These are phyloP conservation scores for Stemphylium beticola DNA, from an alignment of 2,329 filamentous ascomycete species.

Conservation along the genomic window DNA sequence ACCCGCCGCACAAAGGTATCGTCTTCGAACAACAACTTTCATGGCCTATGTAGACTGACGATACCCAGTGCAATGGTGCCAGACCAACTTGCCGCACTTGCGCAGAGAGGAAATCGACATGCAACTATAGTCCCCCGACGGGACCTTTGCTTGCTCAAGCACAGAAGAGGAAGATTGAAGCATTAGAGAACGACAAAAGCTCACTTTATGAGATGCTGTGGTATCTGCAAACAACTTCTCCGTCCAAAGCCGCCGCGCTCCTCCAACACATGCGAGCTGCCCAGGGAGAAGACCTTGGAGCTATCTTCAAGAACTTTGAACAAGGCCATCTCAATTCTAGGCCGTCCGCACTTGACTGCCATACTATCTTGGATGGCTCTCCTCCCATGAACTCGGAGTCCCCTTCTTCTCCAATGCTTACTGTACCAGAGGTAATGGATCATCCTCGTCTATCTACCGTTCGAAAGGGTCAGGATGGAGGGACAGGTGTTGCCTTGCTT, in stretches of 20 bases:
- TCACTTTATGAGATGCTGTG: slow-evolving; percentile 22
- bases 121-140: slow-evolving; percentile 7
- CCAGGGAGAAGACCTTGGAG: slow-evolving; percentile 9
- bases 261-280: slow-evolving; percentile 13
- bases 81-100: slow-evolving; percentile 13
- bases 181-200: slow-evolving; percentile 13
- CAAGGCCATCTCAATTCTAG: background rate
- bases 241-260: slow-evolving; percentile 13
- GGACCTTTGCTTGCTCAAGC: slow-evolving; percentile 8
- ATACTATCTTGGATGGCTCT: background rate
- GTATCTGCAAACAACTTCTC: slow-evolving; percentile 21
- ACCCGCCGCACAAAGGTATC: slow-evolving; percentile 13
- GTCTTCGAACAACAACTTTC: background rate
- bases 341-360: background rate
- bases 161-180: slow-evolving; percentile 14
- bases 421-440: slow-evolving; percentile 1
- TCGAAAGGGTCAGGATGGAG: background rate
- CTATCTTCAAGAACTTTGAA: slow-evolving; percentile 9
- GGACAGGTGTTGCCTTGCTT: background rate
- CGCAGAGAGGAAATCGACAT: background rate
- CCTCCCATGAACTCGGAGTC: background rate
- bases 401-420: background rate
- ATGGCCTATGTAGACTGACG: background rate
- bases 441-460: background rate
- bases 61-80: slow-evolving; percentile 12